These are phyloP conservation scores for Eucalyptus decipiens DNA, from an alignment of 345 rosid species.

Conservation along the genomic window DNA sequence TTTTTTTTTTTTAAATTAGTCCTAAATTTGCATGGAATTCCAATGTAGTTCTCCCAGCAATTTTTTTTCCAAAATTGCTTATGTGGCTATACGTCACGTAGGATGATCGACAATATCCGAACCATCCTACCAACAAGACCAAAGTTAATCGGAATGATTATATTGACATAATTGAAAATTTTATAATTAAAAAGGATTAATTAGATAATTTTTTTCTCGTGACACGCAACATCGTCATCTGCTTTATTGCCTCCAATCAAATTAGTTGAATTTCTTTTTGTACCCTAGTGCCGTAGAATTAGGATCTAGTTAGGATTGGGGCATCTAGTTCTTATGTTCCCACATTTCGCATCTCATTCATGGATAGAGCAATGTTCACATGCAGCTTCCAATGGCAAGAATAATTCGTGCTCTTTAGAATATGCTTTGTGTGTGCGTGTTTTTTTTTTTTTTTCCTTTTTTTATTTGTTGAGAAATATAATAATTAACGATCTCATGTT, in stretches of 20 bases:
- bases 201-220: background rate
- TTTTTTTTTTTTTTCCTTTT: rapidly evolving
- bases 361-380: background rate
- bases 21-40: background rate
- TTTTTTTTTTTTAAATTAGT: background rate
- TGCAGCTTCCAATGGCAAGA: background rate
- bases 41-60: rapidly evolving
- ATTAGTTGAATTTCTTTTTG: background rate
- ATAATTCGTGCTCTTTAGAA: background rate
- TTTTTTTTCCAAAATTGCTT: rapidly evolving
- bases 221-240: background rate
- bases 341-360: background rate
- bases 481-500: background rate
- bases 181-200: background rate
- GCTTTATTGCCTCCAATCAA: background rate
- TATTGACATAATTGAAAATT: rapidly evolving
- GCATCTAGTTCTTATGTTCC: background rate
- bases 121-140: no score
- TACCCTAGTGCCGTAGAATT: background rate
- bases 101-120: rapidly evolving
- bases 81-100: background rate
- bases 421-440: background rate
- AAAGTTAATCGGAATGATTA: background rate
- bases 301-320: background rate
- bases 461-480: background rate